These are phyloP conservation scores for Hyaloscypha finlandica DNA, from an alignment of 495 filamentous ascomycete genomes.

Conservation along the genomic window DNA sequence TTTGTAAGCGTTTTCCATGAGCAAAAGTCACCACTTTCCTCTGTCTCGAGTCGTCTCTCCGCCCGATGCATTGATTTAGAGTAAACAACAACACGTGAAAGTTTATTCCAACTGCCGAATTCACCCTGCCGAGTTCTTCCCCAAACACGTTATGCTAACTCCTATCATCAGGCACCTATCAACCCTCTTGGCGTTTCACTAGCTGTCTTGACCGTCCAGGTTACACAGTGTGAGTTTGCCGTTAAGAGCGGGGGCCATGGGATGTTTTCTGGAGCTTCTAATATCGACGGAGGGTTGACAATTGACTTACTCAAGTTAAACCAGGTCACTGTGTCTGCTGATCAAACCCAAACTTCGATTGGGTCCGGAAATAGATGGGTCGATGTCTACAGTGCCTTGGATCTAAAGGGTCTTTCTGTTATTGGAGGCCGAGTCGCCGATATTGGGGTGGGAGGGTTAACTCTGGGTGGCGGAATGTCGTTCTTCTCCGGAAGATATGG, in stretches of 20 bases:
- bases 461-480: conserved; percentile 40
- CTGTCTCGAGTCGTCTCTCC: too few relatives aligned
- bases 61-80: too few relatives aligned
- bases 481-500: conserved; percentile 47
- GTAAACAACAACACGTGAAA: too few relatives aligned
- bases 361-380: conserved; percentile 53
- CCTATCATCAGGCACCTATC: conserved; percentile 28
- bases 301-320: conserved; percentile 55
- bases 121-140: too few relatives aligned
- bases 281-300: conserved; percentile 53
- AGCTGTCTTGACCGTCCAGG: conserved; percentile 37
- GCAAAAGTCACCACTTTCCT: too few relatives aligned
- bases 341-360: conserved; percentile 40
- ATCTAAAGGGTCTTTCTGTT: conserved; percentile 46
- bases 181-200: conserved; percentile 41
- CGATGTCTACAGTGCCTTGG: conserved; percentile 54
- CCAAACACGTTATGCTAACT: too few relatives aligned
- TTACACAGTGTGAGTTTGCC: conserved; percentile 44
- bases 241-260: conserved; percentile 56
- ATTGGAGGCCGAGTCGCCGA: conserved; percentile 41
- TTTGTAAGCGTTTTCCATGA: not conserved
- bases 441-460: conserved; percentile 33
- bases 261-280: conserved; percentile 48
- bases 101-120: too few relatives aligned
- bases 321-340: conserved; percentile 36